Percentiles rank a stretch among this genome's conserved stretches.
These are phyloP conservation scores for Podospora pseudocomata DNA, from an alignment of 495 filamentous ascomycete species.

Conservation along the genomic window DNA sequence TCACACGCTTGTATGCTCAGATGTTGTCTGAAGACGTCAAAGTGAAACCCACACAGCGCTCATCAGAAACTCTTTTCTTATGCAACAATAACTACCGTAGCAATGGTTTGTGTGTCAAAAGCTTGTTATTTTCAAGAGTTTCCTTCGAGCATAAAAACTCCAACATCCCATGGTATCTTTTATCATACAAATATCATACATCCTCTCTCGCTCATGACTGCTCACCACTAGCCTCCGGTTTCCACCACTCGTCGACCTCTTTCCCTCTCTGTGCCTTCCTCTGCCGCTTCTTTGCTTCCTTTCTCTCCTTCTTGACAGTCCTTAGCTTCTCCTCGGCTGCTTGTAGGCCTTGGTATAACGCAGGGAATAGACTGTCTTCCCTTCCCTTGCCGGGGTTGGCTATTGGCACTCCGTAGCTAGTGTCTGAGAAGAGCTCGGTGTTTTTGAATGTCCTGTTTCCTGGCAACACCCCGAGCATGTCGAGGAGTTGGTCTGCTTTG, in stretches of 20 bases:
- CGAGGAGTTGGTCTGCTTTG: conserved; percentile 70
- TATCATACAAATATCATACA: not conserved
- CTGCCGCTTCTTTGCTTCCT: not conserved
- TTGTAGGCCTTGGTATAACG: conserved; percentile 14
- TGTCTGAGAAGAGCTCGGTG: conserved; percentile 58
- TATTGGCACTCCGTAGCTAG: conserved; percentile 59
- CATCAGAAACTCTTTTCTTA: too few species aligned
- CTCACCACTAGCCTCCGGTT: not conserved
- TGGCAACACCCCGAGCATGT: conserved; percentile 67
- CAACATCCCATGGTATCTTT: too few species aligned
- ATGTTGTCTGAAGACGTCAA: too few species aligned
- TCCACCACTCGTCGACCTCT: not conserved
- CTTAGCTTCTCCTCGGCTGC: not conserved
- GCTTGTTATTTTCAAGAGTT: too few species aligned
- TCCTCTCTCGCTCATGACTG: not conserved
- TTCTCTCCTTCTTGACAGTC: not conserved
- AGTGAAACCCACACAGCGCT: too few species aligned
- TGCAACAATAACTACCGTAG: too few species aligned
- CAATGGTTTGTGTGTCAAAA: too few species aligned
- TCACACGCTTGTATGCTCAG: too few species aligned
- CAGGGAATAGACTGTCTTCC: conserved; percentile 35
- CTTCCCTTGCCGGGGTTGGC: conserved; percentile 41
- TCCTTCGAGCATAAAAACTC: too few species aligned
- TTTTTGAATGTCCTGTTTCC: conserved; percentile 55
- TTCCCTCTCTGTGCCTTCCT: not conserved